Conservation (phyloP, 2,329 filamentous ascomycete species). For the Beauveria sp. region DNA sequence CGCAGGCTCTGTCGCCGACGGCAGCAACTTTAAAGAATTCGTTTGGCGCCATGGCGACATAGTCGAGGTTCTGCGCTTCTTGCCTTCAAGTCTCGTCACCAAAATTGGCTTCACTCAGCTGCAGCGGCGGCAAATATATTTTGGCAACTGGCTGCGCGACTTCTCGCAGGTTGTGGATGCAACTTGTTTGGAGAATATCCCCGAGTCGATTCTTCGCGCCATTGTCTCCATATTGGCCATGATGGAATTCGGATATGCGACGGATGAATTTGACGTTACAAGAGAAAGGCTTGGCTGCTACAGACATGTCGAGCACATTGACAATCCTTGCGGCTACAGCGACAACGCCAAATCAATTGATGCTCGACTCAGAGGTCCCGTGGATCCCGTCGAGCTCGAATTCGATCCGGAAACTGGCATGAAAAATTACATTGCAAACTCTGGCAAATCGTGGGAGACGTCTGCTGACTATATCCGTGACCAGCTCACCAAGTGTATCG, state of each 20-base stretch:
- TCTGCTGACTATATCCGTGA: slow-evolving; percentile 71
- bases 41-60: slow-evolving; percentile 35
- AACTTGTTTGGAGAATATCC: slow-evolving; percentile 23
- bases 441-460: slow-evolving; percentile 68
- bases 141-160: slow-evolving; percentile 49
- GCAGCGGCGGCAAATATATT: slow-evolving; percentile 30
- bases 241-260: slow-evolving; percentile 53
- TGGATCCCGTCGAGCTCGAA: slow-evolving; percentile 63
- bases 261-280: slow-evolving; percentile 73
- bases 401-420: slow-evolving; percentile 69
- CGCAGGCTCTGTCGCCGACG: slow-evolving; percentile 29
- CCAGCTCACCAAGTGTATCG: slow-evolving; percentile 60
- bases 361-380: slow-evolving; percentile 65
- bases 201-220: slow-evolving; percentile 21
- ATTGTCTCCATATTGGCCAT: slow-evolving; percentile 24
- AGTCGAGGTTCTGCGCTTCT: slow-evolving; percentile 28
- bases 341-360: slow-evolving; percentile 70
- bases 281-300: slow-evolving; percentile 69
- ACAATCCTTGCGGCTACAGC: slow-evolving; percentile 72
- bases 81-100: slow-evolving; percentile 30
- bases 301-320: slow-evolving; percentile 61
- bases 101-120: slow-evolving; percentile 30
- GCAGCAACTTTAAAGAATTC: slow-evolving; percentile 32
- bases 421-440: slow-evolving; percentile 94
- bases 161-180: slow-evolving; percentile 74